phyloP scores from a whole-genome alignment of 2,329 filamentous ascomycete genomes.

The Cryoendolithus antarcticus region DNA sequence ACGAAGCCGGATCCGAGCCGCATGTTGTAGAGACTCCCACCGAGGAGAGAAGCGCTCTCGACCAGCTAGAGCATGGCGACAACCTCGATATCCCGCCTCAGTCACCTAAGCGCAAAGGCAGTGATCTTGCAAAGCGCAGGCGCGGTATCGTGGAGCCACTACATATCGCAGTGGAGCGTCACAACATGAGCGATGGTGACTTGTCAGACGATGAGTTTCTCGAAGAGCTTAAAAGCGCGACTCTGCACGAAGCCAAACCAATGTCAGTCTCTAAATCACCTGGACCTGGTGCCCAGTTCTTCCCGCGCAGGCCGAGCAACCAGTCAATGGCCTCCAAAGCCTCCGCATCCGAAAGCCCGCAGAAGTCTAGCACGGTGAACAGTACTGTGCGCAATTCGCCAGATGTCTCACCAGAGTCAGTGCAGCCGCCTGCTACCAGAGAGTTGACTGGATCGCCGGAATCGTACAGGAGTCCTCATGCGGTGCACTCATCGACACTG shows the following conservation, averaged over 20 bases:
- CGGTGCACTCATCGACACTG: too few relatives aligned
- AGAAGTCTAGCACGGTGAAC: too few relatives aligned
- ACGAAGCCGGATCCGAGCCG: neutral
- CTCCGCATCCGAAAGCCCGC: too few relatives aligned
- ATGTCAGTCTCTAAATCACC: slow-evolving; percentile 73
- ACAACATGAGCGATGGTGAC: slow-evolving; percentile 35
- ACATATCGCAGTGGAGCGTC: slow-evolving; percentile 24
- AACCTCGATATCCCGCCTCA: neutral
- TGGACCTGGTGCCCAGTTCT: slow-evolving; percentile 55
- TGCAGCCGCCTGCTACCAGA: too few relatives aligned
- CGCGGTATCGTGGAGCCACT: slow-evolving; percentile 28
- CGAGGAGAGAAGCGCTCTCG: slow-evolving; percentile 1
- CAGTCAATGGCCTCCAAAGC: too few relatives aligned
- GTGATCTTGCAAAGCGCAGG: slow-evolving; percentile 25
- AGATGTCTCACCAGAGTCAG: too few relatives aligned
- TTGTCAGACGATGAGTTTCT: slow-evolving; percentile 49
- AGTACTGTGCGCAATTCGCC: too few relatives aligned
- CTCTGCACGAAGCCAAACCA: slow-evolving; percentile 70
- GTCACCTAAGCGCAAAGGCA: slow-evolving; percentile 9
- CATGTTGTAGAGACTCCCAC: neutral
- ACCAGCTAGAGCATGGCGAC: slow-evolving; percentile 3
- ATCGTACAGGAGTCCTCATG: too few relatives aligned
- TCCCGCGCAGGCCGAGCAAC: slow-evolving; percentile 21
- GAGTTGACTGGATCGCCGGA: too few relatives aligned
- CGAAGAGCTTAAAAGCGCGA: slow-evolving; percentile 74